Base-by-base conservation (phyloP, 2,329 filamentous ascomycete species). In the Podosphaera fusca region DNA sequence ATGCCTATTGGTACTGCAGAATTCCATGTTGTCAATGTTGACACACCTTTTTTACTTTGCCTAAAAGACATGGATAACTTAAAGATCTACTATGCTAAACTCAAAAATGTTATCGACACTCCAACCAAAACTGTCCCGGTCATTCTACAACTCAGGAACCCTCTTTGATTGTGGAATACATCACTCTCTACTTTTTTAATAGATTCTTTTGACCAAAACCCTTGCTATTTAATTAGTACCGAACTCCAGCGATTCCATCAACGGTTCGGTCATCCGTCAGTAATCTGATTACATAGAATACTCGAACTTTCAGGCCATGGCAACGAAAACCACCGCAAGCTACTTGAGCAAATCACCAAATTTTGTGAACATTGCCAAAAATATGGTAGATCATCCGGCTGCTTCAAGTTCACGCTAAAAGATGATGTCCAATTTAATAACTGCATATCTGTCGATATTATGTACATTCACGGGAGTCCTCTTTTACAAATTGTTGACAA, bases 381-480 rank as follows among this genome's bases (percentile, higher is more conserved):
- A 40, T 29, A 54, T 38, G 51, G n/a, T 29, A 54, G 29, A 38
- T 54, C 33, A 31, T 35, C 51, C 6, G 51, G 51, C 21, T 10
- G 36, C 12, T 54, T 54, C 14, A 54, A 54, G 21, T 54, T 54
- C 36, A 35, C 49, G 21, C 35, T 34, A 52, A 21, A 47, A 47
- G 45, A 52, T 7, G 55, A 50, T 49, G 21, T 36, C 7, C 14
- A 56, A 6, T 58, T 58, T 40, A 58, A 58, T 31, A 40, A 58
- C 6, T 14, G 42, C 3, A 33, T 59, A 1, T 35, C 47, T 30
- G 42, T 57, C 1, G 49, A 59, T 45, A 55, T 59, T 46, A 38
- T 56, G n/a, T 59, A 54, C 50, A 57, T 59, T 12, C 31, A 55
- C 3, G 29, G 50, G 9, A 36, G 46, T 4, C 42, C 49, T 8